These are phyloP conservation scores for Nicotiana otophora DNA, from an alignment of 257 asterid species.

Conservation along the genomic window DNA sequence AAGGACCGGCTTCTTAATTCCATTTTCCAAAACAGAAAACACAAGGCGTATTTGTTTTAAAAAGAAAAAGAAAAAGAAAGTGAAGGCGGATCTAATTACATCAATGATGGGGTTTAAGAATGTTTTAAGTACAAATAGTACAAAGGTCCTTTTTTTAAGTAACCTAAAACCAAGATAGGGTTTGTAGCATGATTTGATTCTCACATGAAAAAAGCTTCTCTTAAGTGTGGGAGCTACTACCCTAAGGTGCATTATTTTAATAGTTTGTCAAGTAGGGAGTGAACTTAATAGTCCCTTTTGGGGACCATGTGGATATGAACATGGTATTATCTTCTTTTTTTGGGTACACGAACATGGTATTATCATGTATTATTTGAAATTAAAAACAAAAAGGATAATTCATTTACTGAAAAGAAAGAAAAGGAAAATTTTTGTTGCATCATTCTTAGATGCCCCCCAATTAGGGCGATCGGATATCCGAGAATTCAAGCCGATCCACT, in stretches of 20 bases:
- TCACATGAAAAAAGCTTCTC: neutral
- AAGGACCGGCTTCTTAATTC: too few species aligned
- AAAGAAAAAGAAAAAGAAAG: too few species aligned
- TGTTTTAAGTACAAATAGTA: neutral
- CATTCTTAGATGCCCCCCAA: too few species aligned
- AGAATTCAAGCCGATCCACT: too few species aligned
- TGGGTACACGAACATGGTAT: too few species aligned
- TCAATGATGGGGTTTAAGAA: neutral
- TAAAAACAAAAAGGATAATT: too few species aligned
- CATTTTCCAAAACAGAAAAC: too few species aligned
- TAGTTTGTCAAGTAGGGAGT: slow-evolving; percentile 7
- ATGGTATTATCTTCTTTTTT: neutral
- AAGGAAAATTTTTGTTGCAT: too few species aligned
- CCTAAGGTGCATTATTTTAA: neutral
- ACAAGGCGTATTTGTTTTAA: too few species aligned
- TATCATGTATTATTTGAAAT: neutral
- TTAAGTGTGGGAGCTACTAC: neutral
- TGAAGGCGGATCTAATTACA: neutral
- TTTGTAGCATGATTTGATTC: neutral
- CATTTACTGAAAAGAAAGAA: too few species aligned
- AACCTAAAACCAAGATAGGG: neutral
- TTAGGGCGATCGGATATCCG: too few species aligned
- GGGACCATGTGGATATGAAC: slow-evolving; percentile 9
- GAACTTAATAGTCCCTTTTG: slow-evolving; percentile 5
- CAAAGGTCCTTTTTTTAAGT: neutral